A percentile compares a stretch with the other conserved stretches of the same genome.
These are phyloP conservation scores for Neospora caninum DNA, from an alignment of 169 alveolate species.

Conservation along the genomic window DNA sequence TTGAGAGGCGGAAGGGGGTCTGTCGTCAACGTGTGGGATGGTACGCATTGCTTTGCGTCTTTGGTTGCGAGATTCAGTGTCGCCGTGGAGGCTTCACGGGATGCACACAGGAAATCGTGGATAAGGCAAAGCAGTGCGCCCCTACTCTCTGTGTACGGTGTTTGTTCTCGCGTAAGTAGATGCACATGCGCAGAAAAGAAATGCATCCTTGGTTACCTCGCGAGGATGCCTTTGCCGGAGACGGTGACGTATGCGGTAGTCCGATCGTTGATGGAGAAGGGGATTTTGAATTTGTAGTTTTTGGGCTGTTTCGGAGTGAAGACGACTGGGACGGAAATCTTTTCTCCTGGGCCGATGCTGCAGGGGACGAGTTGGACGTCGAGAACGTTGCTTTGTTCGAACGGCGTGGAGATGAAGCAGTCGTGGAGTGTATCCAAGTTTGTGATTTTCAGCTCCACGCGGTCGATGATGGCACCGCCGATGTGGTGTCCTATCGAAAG, in stretches of 20 bases:
- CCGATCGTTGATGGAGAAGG: conserved; percentile 84
- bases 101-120: too few relatives aligned
- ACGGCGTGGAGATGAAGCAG: conserved; percentile 85
- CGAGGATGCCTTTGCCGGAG: conserved; percentile 12
- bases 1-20: too few relatives aligned
- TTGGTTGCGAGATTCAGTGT: too few relatives aligned
- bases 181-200: too few relatives aligned
- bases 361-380: conserved; percentile 74
- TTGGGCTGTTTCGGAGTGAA: conserved; percentile 90
- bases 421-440: conserved; percentile 86
- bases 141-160: too few relatives aligned
- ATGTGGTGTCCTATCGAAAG: not conserved
- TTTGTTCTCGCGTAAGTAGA: too few relatives aligned
- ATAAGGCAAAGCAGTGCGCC: too few relatives aligned
- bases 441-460: conserved; percentile 83
- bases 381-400: conserved; percentile 80
- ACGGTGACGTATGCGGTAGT: not conserved
- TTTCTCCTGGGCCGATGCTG: conserved; percentile 80
- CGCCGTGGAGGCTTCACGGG: too few relatives aligned
- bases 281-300: conserved; percentile 84
- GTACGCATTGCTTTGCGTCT: too few relatives aligned
- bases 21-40: too few relatives aligned
- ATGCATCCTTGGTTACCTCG: not conserved
- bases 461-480: conserved; percentile 73
- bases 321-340: conserved; percentile 86